Conservation (phyloP, 176 grass and related monocot genomes). For the Hordeum marinum region DNA sequence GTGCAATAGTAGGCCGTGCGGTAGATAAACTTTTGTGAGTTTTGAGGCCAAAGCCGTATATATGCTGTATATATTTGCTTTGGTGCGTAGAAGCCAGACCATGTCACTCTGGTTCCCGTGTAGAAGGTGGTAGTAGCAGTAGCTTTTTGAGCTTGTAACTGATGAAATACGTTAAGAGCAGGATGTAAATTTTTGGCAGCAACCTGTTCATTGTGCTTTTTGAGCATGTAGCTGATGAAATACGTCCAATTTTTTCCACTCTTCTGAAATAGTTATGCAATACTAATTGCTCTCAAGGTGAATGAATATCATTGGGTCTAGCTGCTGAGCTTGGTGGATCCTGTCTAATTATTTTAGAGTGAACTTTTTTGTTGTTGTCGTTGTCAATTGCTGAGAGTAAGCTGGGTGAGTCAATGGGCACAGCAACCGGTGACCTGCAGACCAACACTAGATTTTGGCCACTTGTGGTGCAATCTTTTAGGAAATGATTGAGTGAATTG, state of each 20-base stretch:
- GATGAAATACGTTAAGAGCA: not conserved
- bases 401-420: too few species aligned
- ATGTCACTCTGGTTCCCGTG: not conserved
- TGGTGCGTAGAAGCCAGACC: not conserved
- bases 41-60: constrained; percentile 25
- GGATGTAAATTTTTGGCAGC: not conserved
- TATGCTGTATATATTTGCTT: constrained; percentile 38
- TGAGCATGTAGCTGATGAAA: not conserved
- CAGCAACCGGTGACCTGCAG: too few species aligned
- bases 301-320: too few species aligned
- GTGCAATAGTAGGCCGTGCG: constrained; percentile 5
- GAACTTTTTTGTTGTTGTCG: too few species aligned
- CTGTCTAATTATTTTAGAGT: too few species aligned
- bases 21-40: constrained; percentile 1
- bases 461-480: too few species aligned
- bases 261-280: too few species aligned
- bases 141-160: not conserved
- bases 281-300: too few species aligned
- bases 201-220: not conserved
- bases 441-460: too few species aligned
- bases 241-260: not conserved
- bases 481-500: too few species aligned
- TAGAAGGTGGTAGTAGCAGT: not conserved
- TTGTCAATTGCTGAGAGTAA: too few species aligned
- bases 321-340: too few species aligned